phyloP scores from a whole-genome alignment of 306 rosid genomes.

The Calophaca sinica region DNA sequence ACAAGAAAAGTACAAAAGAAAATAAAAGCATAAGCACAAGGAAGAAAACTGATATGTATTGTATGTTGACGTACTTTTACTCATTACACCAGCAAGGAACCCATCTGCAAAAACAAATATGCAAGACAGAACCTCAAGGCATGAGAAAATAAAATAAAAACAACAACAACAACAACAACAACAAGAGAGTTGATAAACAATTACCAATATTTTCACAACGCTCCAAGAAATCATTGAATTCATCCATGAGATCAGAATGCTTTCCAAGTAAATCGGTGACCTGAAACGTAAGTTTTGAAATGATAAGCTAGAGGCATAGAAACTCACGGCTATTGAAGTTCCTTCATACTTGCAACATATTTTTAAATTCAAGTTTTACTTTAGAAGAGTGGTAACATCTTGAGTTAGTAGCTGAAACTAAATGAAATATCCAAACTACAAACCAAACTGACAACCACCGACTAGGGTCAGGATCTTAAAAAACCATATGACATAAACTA shows the following conservation, averaged over 20 bases:
- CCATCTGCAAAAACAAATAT: slow-evolving; percentile 82
- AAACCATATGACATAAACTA: neutral
- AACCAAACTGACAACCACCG: neutral
- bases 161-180: slow-evolving; percentile 16
- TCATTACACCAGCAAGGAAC: slow-evolving; percentile 90
- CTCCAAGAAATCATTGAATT: slow-evolving; percentile 86
- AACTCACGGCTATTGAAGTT: slow-evolving; percentile 16
- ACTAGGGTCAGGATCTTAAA: neutral
- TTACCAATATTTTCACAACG: slow-evolving; percentile 93
- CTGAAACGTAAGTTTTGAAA: slow-evolving; percentile 58
- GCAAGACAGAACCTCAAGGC: slow-evolving; percentile 49
- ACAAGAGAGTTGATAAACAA: slow-evolving; percentile 14
- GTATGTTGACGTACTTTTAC: slow-evolving; percentile 73
- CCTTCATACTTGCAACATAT: neutral
- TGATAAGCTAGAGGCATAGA: slow-evolving; percentile 18
- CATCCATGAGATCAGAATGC: slow-evolving; percentile 90
- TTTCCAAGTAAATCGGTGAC: slow-evolving; percentile 91
- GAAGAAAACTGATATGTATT: slow-evolving; percentile 25
- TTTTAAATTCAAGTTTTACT: slow-evolving; percentile 2
- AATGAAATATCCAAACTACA: neutral
- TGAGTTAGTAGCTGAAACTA: neutral
- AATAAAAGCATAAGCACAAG: slow-evolving; percentile 20
- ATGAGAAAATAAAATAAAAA: slow-evolving; percentile 37
- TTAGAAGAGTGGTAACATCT: neutral
- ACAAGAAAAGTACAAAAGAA: slow-evolving; percentile 3